A percentile compares a stretch with the other conserved stretches of the same genome.
Evolutionary conservation across 176 grass and related monocot genomes (phyloP).

Genomic region (Oryza glumipatula): DNA sequence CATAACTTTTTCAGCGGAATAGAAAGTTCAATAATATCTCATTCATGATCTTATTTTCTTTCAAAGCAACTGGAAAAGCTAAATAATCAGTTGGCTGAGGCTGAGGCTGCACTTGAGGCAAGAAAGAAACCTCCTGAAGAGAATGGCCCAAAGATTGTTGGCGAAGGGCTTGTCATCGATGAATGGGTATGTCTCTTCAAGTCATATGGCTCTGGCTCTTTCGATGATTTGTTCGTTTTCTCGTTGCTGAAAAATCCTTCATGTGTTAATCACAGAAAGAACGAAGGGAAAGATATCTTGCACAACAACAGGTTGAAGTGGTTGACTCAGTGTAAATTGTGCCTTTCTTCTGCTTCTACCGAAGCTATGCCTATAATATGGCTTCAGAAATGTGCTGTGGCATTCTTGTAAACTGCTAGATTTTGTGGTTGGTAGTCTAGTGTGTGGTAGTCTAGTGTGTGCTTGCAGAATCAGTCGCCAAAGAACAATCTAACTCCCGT

Average conservation of each 20-base stretch:
- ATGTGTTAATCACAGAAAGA: conserved; percentile 70
- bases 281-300: conserved; percentile 87
- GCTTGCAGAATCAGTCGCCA: conserved; percentile 47
- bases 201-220: not conserved
- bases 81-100: conserved; percentile 79
- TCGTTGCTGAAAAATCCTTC: conserved; percentile 24
- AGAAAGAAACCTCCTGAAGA: conserved; percentile 91
- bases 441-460: conserved; percentile 44
- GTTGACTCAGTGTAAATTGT: conserved; percentile 75
- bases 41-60: conserved; percentile 25
- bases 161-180: conserved; percentile 94
- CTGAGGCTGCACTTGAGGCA: conserved; percentile 82
- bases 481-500: conserved; percentile 68
- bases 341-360: conserved; percentile 21
- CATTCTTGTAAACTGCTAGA: conserved; percentile 50
- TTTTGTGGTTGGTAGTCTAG: conserved; percentile 48
- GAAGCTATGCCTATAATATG: conserved; percentile 1
- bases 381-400: conserved; percentile 39
- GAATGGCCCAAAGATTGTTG: conserved; percentile 79
- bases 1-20: not conserved
- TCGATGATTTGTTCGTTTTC: not conserved
- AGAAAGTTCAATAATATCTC: conserved; percentile 20
- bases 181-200: conserved; percentile 76
- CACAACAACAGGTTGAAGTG: conserved; percentile 86
- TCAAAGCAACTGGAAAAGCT: conserved; percentile 93